A percentile compares a stretch with the other conserved stretches of the same genome.
Conservation (phyloP, 1,139 yeast species). For the Debaryomyces fabryi region DNA sequence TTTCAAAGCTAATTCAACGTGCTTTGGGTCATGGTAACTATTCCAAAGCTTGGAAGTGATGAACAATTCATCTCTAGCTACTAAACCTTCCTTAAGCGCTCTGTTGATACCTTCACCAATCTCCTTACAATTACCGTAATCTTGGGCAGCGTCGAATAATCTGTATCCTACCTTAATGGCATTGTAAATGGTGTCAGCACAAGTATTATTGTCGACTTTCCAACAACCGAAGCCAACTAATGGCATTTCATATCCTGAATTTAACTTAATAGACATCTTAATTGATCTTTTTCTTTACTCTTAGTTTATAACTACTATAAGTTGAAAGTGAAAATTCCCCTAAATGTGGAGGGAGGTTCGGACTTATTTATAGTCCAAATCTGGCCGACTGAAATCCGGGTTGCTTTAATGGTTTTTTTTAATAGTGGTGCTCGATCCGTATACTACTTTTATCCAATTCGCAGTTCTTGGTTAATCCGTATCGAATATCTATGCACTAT, state of each 20-base stretch:
- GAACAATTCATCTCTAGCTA: constrained; percentile 70
- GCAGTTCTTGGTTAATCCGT: background rate
- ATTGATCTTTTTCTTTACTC: background rate
- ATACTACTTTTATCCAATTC: background rate
- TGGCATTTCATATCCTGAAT: constrained; percentile 65
- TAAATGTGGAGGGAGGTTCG: constrained; percentile 1
- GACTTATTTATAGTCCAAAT: constrained; percentile 1
- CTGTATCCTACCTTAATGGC: constrained; percentile 76
- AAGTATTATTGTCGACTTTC: constrained; percentile 60
- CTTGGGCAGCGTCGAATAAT: constrained; percentile 75
- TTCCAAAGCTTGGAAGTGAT: constrained; percentile 85
- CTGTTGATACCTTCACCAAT: constrained; percentile 68
- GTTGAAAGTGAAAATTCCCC: background rate
- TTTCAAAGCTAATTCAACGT: constrained; percentile 59
- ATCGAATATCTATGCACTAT: background rate
- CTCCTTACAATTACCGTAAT: constrained; percentile 76
- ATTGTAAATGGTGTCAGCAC: constrained; percentile 62
- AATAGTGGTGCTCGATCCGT: background rate
- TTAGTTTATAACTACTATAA: background rate
- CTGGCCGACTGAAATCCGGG: background rate
- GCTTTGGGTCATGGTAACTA: constrained; percentile 66
- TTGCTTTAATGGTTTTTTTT: background rate
- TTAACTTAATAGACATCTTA: constrained; percentile 48
- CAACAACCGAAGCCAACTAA: constrained; percentile 69
- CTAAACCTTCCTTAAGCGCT: constrained; percentile 70